Evolutionary conservation across 495 filamentous ascomycete genomes (phyloP).

Genomic region (Pyrenula massariospora): DNA sequence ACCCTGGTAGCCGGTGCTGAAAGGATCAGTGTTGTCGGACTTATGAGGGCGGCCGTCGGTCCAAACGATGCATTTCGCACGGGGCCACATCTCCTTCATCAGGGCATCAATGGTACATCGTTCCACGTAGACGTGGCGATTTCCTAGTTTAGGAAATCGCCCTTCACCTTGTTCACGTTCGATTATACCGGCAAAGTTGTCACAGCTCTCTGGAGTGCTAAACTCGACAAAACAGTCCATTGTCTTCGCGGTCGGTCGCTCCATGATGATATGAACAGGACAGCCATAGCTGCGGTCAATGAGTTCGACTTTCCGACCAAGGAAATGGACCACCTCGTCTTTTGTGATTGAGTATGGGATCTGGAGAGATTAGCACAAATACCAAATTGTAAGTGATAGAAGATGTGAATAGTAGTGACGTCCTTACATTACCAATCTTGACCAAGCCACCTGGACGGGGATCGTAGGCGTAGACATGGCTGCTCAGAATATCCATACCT

Average conservation of each 20-base stretch:
- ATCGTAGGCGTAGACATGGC: conserved; percentile 5
- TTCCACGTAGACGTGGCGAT: conserved; percentile 51
- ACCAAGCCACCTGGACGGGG: conserved; percentile 18
- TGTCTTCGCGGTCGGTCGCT: conserved; percentile 65
- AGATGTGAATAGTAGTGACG: conserved; percentile 1
- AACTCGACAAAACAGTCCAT: conserved; percentile 69
- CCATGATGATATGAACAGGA: conserved; percentile 75
- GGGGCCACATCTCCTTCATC: conserved; percentile 57
- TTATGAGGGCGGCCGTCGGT: conserved; percentile 32
- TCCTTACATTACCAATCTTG: conserved; percentile 6
- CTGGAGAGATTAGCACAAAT: conserved; percentile 13
- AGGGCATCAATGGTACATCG: conserved; percentile 48
- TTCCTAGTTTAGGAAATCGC: conserved; percentile 45
- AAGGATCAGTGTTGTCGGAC: conserved; percentile 28
- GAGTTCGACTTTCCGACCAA: conserved; percentile 45
- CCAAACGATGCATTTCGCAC: conserved; percentile 54
- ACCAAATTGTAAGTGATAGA: conserved; percentile 2
- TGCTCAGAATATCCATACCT: not conserved
- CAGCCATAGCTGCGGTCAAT: conserved; percentile 40
- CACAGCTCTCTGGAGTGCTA: conserved; percentile 20
- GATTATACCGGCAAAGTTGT: conserved; percentile 42
- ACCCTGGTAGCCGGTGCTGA: conserved; percentile 54
- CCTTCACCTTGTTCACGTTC: conserved; percentile 25
- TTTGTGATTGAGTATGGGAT: conserved; percentile 59
- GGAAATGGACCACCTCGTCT: conserved; percentile 53